These are phyloP conservation scores for Aspergillus ochraceus DNA, from an alignment of 2,329 filamentous ascomycete genomes.

Conservation along the genomic window DNA sequence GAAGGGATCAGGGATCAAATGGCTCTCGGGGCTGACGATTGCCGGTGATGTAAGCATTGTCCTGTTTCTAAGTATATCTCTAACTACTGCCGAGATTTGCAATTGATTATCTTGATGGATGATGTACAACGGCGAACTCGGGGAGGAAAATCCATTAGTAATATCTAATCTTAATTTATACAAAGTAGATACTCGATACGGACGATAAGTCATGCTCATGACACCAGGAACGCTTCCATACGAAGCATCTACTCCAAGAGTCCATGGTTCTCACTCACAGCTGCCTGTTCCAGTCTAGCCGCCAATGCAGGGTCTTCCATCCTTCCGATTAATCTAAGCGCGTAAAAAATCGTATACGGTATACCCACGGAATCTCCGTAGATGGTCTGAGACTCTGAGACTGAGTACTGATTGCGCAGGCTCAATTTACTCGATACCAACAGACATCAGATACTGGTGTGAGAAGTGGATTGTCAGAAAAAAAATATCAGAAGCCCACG, in stretches of 20 bases:
- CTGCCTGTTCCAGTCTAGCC: conserved; percentile 6
- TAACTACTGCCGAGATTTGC: neutral
- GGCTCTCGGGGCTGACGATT: neutral
- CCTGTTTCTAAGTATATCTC: neutral
- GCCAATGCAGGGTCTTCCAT: conserved; percentile 6
- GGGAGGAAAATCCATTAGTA: neutral
- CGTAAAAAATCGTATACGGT: neutral
- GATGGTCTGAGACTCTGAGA: neutral
- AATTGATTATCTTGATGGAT: neutral
- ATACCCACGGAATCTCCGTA: neutral
- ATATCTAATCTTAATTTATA: neutral
- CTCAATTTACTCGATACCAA: neutral
- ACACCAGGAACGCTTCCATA: conserved; percentile 1
- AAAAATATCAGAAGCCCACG: too few species aligned
- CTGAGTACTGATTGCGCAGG: neutral
- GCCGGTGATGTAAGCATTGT: neutral
- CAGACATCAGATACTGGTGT: neutral
- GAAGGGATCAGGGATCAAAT: neutral
- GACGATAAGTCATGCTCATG: neutral
- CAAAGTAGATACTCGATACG: neutral
- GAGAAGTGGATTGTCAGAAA: neutral
- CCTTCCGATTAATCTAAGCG: neutral
- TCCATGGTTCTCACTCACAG: neutral
- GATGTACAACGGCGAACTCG: neutral
- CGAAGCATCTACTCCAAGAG: neutral